Percentiles rank a stretch among this genome's conserved stretches.
Conservation (phyloP, 768 basidiomycete genomes). For the Pleurotus cornucopiae region DNA sequence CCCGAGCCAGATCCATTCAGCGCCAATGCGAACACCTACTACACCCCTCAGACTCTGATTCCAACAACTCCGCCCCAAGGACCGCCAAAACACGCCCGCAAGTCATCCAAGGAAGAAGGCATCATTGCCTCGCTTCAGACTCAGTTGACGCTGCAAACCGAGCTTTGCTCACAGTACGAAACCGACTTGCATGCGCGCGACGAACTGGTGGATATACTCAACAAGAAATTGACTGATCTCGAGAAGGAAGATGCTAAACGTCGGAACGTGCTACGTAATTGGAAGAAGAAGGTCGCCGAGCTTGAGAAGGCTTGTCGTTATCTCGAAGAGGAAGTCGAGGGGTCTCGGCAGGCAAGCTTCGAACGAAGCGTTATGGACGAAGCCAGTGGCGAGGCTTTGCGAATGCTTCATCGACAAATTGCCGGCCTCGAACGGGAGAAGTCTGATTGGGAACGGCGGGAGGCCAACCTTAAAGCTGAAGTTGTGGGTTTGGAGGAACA, state of each 20-base stretch:
- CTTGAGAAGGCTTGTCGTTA: conserved; percentile 62
- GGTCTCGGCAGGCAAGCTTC: conserved; percentile 75
- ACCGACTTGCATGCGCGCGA: conserved; percentile 70
- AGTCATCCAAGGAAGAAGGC: conserved; percentile 67
- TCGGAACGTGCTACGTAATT: conserved; percentile 45
- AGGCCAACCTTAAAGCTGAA: conserved; percentile 38
- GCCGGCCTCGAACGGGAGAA: conserved; percentile 69
- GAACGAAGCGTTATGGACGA: conserved; percentile 83
- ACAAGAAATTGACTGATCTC: conserved; percentile 44
- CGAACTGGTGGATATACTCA: conserved; percentile 61
- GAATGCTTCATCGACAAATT: conserved; percentile 78
- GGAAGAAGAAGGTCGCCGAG: conserved; percentile 77
- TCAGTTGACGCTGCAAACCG: conserved; percentile 69
- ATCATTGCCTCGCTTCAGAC: conserved; percentile 71
- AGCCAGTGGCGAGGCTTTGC: conserved; percentile 73
- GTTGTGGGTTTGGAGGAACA: conserved; percentile 45
- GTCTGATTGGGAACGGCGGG: conserved; percentile 38
- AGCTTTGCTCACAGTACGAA: conserved; percentile 74
- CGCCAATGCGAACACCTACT: conserved; percentile 70
- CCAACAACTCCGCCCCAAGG: conserved; percentile 59
- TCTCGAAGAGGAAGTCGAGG: conserved; percentile 86
- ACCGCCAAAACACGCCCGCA: conserved; percentile 42
- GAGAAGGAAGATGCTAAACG: conserved; percentile 67
- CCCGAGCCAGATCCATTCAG: conserved; percentile 71
- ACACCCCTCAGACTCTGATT: conserved; percentile 70